Evolutionary conservation across 179 eudicot species (phyloP).

Genomic region (Camellia oleifera): DNA sequence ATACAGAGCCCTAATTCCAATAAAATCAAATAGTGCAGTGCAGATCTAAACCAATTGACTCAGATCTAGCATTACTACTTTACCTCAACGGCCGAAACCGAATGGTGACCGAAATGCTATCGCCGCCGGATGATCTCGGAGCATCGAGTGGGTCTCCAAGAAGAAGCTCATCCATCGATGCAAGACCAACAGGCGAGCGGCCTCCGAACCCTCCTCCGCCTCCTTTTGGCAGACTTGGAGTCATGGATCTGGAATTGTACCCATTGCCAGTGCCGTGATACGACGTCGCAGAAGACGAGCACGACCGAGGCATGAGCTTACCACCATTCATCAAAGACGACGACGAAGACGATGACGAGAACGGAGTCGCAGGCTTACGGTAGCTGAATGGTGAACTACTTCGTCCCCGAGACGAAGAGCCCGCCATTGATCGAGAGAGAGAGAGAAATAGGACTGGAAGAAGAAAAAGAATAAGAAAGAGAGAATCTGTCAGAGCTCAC

Average conservation of each 20-base stretch:
- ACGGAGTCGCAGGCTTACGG: slow-evolving; percentile 61
- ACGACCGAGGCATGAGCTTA: slow-evolving; percentile 49
- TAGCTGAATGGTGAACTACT: slow-evolving; percentile 79
- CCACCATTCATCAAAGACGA: slow-evolving; percentile 67
- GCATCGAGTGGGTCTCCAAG: slow-evolving; percentile 50
- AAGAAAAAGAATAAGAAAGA: not conserved
- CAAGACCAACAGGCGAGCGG: slow-evolving; percentile 47
- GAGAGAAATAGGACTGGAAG: not conserved
- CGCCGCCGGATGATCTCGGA: slow-evolving; percentile 62
- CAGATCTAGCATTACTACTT: slow-evolving; percentile 26
- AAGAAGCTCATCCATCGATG: slow-evolving; percentile 55
- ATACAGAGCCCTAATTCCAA: slow-evolving; percentile 9
- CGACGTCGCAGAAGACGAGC: slow-evolving; percentile 45
- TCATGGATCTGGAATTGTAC: slow-evolving; percentile 56
- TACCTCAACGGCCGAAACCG: slow-evolving; percentile 93
- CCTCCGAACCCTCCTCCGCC: slow-evolving; percentile 18
- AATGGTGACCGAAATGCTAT: slow-evolving; percentile 94
- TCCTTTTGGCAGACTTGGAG: slow-evolving; percentile 45
- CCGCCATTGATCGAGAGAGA: slow-evolving; percentile 33
- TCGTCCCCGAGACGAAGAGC: slow-evolving; percentile 62
- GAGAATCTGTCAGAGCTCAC: slow-evolving; percentile 41
- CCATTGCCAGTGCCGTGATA: slow-evolving; percentile 37
- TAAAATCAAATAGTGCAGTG: not conserved
- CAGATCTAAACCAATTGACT: slow-evolving; percentile 36
- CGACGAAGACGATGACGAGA: slow-evolving; percentile 67